Conservation (phyloP, 2,329 filamentous ascomycete species). For the Aspergillus fischeri region DNA sequence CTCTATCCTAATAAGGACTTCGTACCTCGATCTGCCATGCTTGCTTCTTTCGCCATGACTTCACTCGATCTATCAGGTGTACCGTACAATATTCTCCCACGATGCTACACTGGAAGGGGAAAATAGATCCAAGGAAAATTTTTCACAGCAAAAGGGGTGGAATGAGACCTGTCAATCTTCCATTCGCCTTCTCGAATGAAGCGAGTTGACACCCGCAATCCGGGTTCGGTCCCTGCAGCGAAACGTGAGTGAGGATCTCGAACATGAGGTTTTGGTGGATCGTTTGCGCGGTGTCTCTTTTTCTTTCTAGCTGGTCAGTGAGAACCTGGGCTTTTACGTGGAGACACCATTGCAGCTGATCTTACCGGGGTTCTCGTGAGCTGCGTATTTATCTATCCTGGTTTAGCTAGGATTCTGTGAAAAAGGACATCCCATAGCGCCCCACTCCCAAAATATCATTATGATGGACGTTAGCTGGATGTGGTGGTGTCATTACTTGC, state of each 20-base stretch:
- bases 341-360: not conserved
- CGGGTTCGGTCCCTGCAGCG: conserved; percentile 8
- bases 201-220: conserved; percentile 2
- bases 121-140: not conserved
- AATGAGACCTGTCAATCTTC: conserved; percentile 15
- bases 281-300: not conserved
- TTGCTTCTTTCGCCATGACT: not conserved
- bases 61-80: not conserved
- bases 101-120: not conserved
- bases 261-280: conserved; percentile 7
- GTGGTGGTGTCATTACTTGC: no score
- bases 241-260: conserved; percentile 13
- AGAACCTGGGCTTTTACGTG: not conserved
- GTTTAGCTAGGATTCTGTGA: not conserved
- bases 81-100: not conserved
- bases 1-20: not conserved
- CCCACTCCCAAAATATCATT: not conserved
- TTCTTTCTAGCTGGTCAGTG: not conserved
- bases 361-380: not conserved
- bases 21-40: not conserved
- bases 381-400: no score
- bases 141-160: not conserved
- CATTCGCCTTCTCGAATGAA: conserved; percentile 2
- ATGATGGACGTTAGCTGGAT: no score
- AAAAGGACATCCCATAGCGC: not conserved